A percentile compares a stretch with the other conserved stretches of the same genome.
Conservation (phyloP, 1,284 basidiomycete species). For the Apiotrichum brassicae region DNA sequence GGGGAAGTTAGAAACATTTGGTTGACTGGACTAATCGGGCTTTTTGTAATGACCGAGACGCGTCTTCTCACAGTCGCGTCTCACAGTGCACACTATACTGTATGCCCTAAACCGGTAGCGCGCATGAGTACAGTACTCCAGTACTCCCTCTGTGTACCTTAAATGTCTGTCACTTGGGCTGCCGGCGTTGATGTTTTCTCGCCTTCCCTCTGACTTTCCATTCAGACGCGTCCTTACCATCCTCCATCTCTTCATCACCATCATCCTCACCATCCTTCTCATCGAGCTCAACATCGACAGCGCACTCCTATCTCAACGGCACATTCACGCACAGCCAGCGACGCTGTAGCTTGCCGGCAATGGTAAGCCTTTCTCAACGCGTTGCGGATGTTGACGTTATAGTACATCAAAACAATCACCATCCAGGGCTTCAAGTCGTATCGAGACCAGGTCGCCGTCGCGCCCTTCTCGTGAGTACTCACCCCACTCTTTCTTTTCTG, state of each 20-base stretch:
- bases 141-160: no score
- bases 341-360: constrained; percentile 1
- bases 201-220: no score
- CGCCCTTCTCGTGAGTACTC: constrained; percentile 1
- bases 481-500: constrained; percentile 22
- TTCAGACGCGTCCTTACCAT: not conserved
- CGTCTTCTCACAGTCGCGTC: not conserved
- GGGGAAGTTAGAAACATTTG: no score
- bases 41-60: not conserved
- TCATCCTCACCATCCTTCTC: not conserved
- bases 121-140: no score
- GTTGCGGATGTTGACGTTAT: constrained; percentile 42
- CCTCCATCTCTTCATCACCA: not conserved
- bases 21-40: not conserved
- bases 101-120: no score
- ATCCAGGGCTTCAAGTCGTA: constrained; percentile 97
- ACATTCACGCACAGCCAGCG: not conserved
- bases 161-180: no score
- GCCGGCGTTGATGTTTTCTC: no score
- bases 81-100: no score
- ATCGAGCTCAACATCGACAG: not conserved
- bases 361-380: constrained; percentile 27
- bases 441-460: constrained; percentile 53
- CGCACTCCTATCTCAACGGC: not conserved
- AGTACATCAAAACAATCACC: constrained; percentile 84